Evolutionary conservation across 805 yeast genomes (phyloP).

Genomic region (Hanseniaspora pseudoguilliermondii): DNA sequence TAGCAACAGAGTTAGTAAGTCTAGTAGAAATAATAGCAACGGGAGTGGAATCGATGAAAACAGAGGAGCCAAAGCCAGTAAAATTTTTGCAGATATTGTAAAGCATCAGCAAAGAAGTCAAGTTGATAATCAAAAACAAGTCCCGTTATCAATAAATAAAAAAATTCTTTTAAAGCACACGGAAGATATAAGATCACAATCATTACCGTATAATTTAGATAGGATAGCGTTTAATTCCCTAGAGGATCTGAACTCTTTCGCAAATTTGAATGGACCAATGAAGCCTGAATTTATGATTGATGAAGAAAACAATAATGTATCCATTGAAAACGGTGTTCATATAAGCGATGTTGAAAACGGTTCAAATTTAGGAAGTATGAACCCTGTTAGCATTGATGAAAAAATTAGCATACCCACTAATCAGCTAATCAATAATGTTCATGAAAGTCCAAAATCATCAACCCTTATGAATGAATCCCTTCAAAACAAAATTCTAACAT

Average conservation of each 20-base stretch:
- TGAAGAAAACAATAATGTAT: neutral
- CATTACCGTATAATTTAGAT: slow-evolving; percentile 1
- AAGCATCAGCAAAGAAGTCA: neutral
- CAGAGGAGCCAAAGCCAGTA: slow-evolving; percentile 8
- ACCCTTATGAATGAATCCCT: no score
- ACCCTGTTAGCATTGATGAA: neutral
- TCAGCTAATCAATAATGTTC: neutral
- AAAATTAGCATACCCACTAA: neutral
- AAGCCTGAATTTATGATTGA: neutral
- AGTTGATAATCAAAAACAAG: neutral
- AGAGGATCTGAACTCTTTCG: neutral
- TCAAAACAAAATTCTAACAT: neutral
- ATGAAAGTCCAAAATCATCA: neutral
- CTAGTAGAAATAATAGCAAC: neutral
- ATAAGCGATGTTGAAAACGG: neutral
- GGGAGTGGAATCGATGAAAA: neutral
- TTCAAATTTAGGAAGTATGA: neutral
- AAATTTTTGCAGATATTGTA: slow-evolving; percentile 1
- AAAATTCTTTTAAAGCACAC: neutral
- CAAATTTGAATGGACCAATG: neutral
- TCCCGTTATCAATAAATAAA: neutral
- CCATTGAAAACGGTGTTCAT: neutral
- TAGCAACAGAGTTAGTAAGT: neutral
- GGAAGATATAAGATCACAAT: slow-evolving; percentile 1
- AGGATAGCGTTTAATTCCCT: neutral